Conservation (phyloP, 257 asterid genomes). For the Scutellaria barbata region DNA sequence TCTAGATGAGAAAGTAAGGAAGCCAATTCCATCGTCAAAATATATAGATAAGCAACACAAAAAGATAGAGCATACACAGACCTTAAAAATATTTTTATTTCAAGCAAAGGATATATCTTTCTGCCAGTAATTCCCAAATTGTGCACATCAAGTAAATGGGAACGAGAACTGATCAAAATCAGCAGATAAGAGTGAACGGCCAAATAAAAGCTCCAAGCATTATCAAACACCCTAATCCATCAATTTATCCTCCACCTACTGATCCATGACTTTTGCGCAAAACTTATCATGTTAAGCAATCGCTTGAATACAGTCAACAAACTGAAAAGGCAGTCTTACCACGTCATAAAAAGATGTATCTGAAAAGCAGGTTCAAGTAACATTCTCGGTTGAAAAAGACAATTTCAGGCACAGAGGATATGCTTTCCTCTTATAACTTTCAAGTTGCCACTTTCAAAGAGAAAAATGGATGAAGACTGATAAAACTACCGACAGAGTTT, state of each 20-base stretch:
- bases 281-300: constrained; percentile 6
- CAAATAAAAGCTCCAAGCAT: neutral
- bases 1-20: constrained; percentile 25
- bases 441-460: neutral
- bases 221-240: constrained; percentile 7
- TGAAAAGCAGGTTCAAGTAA: constrained; percentile 6
- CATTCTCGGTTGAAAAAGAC: constrained; percentile 6
- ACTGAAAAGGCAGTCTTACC: neutral
- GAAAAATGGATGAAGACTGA: neutral
- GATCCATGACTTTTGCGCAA: constrained; percentile 14
- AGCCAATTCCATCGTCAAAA: neutral
- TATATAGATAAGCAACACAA: constrained; percentile 4
- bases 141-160: constrained; percentile 1
- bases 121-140: constrained; percentile 1
- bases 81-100: constrained; percentile 9
- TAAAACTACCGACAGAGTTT: constrained; percentile 8
- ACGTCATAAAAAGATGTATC: neutral
- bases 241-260: constrained; percentile 6
- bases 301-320: neutral
- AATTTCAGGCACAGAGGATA: constrained; percentile 8
- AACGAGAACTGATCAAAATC: neutral
- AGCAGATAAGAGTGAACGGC: neutral
- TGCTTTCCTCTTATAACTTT: constrained; percentile 7
- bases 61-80: constrained; percentile 2
- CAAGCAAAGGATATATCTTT: neutral